Percentiles rank a stretch among this genome's conserved stretches.
These are phyloP conservation scores for Tuber aestivum DNA, from an alignment of 495 filamentous ascomycete species.

Conservation along the genomic window DNA sequence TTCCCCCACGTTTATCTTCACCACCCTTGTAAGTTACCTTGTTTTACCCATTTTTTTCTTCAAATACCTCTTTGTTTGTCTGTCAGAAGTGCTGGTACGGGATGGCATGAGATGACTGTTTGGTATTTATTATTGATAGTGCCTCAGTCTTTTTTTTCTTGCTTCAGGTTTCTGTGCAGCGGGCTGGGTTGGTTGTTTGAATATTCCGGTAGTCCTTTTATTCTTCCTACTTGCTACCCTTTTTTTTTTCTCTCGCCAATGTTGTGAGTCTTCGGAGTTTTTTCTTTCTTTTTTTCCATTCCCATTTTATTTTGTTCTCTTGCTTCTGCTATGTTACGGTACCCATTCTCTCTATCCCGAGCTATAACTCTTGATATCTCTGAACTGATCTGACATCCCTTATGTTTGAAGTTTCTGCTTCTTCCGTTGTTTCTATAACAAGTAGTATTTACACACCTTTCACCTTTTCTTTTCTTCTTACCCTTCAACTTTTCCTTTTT, in stretches of 20 bases:
- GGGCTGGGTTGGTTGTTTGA: neutral
- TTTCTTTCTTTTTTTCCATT: neutral
- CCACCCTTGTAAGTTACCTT: neutral
- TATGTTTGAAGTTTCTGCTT: neutral
- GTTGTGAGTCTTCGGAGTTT: constrained; percentile 2
- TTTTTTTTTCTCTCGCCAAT: neutral
- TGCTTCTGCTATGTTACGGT: neutral
- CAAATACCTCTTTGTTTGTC: constrained; percentile 35
- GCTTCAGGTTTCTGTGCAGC: neutral
- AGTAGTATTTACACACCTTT: constrained; percentile 1
- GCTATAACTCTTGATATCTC: neutral
- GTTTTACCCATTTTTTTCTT: neutral
- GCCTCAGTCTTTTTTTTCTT: neutral
- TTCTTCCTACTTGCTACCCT: neutral
- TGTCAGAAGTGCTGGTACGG: neutral
- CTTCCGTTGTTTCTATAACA: neutral
- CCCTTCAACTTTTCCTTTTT: neutral
- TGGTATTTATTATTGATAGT: neutral
- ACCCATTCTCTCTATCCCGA: neutral
- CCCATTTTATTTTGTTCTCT: neutral
- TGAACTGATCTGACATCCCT: neutral
- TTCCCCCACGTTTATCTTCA: neutral
- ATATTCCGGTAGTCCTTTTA: neutral
- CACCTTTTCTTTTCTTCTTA: neutral
- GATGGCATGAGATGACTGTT: neutral